Evolutionary conservation across 1,284 basidiomycete genomes (phyloP), one percentile per base, ranked within the genome.

Genomic region (Malassezia yamatoensis): DNA sequence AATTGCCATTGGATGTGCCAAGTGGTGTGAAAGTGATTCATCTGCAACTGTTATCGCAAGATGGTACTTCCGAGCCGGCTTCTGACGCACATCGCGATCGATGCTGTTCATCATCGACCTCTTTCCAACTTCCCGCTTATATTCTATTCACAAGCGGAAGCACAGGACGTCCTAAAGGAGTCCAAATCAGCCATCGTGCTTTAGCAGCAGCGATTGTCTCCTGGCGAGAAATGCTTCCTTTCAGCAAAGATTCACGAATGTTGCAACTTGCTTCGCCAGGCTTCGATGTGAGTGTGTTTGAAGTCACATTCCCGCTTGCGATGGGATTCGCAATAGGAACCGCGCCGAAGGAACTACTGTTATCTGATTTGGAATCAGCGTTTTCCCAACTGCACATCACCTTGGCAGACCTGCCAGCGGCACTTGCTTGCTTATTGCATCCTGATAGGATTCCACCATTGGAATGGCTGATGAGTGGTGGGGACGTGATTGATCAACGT

Each of bases 391-490:
- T 74, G 21, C 59, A 63, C 12, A 64, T 73, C 47, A 72, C 69
- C 2, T 64, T 72, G 43, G 70, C 70, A 12, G 68, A 70, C 39
- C 53, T 74, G 16, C 71, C 72, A 1, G 68, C 72, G 33, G 68
- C 67, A 4, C 63, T 74, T 33, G 71, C 68, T 8, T 59, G 63
- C 12, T 59, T 67, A 2, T 57, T 74, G n/a, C 65, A 63, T 35
- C 68, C 67, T 8, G 58, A 58, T 2, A 59, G 64, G 37, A 58
- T 71, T 8, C 58, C 57, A n/a, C 54, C 64, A 36, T 61, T 72
- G 35, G 66, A 70, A 35, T 73, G 72, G 70, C 63, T 74, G 29
- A 70, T 73, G 69, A 73, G 68, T 48, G 72, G 71, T 13, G 72
- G 72, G 39, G 72, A 74, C 48, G 61, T 66, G 41, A 70, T 74